Evolutionary conservation across 2,329 filamentous ascomycete species (phyloP).

Genomic region (Chaetomium strumarium): DNA sequence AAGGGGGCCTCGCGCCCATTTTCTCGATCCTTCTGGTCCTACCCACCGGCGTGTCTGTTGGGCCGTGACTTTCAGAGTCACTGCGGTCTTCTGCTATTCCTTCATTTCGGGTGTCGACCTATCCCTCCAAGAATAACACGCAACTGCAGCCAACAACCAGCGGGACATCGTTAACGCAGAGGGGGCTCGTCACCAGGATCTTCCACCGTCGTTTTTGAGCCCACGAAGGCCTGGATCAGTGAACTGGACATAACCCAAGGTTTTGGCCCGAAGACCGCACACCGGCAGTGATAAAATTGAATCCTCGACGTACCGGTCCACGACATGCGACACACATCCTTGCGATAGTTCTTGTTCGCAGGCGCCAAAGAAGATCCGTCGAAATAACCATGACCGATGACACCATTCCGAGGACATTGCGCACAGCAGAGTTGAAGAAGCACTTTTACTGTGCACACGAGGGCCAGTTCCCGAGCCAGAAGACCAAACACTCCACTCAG

Average conservation of each 20-base stretch:
- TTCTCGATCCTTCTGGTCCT: constrained; percentile 1
- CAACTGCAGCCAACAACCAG: constrained; percentile 12
- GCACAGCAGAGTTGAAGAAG: background rate
- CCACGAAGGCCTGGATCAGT: background rate
- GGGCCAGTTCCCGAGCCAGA: background rate
- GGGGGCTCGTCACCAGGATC: background rate
- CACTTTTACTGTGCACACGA: background rate
- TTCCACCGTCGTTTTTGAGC: background rate
- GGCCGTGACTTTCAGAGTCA: background rate
- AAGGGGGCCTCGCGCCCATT: background rate
- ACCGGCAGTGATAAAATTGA: background rate
- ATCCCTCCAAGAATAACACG: constrained; percentile 10
- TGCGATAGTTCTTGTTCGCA: background rate
- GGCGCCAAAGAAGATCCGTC: background rate
- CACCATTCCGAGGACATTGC: background rate
- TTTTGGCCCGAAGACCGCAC: background rate
- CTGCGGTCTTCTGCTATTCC: background rate
- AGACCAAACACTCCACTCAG: background rate
- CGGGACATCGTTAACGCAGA: background rate
- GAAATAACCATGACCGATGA: background rate
- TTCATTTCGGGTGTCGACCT: constrained; percentile 1
- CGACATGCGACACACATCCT: background rate
- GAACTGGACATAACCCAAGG: background rate
- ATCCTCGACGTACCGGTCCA: background rate
- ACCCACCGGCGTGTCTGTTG: background rate